Evolutionary conservation across 306 rosid genomes (phyloP).

Genomic region (Hippophae tibetana): DNA sequence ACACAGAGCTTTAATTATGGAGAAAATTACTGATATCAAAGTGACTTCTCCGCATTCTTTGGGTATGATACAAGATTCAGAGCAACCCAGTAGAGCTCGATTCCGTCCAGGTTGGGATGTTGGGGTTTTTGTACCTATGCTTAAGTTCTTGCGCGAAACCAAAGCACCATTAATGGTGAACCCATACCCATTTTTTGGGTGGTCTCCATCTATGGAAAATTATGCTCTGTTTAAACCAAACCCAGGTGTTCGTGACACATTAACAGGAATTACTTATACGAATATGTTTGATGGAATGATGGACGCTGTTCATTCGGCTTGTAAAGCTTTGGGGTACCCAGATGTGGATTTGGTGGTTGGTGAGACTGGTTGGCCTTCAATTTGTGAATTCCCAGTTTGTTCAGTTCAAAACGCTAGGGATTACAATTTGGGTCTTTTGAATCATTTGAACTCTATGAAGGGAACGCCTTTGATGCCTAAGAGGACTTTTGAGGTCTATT

Average conservation of each 20-base stretch:
- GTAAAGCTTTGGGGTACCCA: slow-evolving; percentile 49
- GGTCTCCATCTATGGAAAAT: slow-evolving; percentile 41
- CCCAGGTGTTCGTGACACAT: slow-evolving; percentile 39
- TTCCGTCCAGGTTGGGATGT: slow-evolving; percentile 55
- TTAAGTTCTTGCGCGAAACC: slow-evolving; percentile 43
- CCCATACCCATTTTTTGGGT: slow-evolving; percentile 81
- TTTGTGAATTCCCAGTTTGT: slow-evolving; percentile 67
- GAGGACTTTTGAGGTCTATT: slow-evolving; percentile 51
- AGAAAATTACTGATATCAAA: slow-evolving; percentile 43
- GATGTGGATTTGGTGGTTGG: slow-evolving; percentile 51
- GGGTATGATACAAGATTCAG: slow-evolving; percentile 42
- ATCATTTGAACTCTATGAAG: slow-evolving; percentile 39
- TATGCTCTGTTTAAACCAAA: slow-evolving; percentile 56
- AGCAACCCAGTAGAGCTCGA: slow-evolving; percentile 62
- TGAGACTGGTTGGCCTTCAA: slow-evolving; percentile 91
- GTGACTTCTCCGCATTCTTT: slow-evolving; percentile 73
- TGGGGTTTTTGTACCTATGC: slow-evolving; percentile 44
- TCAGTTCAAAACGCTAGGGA: slow-evolving; percentile 43
- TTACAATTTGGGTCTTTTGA: slow-evolving; percentile 37
- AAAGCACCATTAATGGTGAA: slow-evolving; percentile 71
- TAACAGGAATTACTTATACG: slow-evolving; percentile 47
- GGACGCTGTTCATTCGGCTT: slow-evolving; percentile 68
- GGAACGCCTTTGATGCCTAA: slow-evolving; percentile 96
- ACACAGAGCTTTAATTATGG: slow-evolving; percentile 45
- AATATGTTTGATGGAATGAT: slow-evolving; percentile 62